phyloP scores from a whole-genome alignment of 306 rosid species.

The Fragaria vesca region DNA sequence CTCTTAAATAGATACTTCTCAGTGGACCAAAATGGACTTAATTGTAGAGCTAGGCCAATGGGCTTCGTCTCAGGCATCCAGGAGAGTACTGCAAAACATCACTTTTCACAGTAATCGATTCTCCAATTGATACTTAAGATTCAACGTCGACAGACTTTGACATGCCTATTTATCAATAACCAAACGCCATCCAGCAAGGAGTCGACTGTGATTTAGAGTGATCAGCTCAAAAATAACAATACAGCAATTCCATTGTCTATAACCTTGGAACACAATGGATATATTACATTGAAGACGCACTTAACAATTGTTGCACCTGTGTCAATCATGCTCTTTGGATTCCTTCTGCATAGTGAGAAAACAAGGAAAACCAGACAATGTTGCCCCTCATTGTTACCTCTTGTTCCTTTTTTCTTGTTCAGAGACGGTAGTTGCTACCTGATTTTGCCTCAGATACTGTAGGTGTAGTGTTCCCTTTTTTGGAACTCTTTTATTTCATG shows the following conservation, averaged over 20 bases:
- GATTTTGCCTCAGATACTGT: background rate
- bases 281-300: background rate
- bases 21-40: background rate
- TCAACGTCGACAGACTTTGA: background rate
- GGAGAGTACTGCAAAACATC: background rate
- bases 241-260: background rate
- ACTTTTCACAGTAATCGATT: background rate
- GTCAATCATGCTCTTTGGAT: background rate
- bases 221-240: background rate
- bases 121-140: background rate
- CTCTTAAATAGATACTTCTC: background rate
- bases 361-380: background rate
- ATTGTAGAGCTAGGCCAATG: background rate
- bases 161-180: background rate
- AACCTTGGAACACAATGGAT: background rate
- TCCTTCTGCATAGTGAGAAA: background rate
- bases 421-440: background rate
- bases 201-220: background rate
- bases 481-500: background rate
- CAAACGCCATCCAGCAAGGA: no score
- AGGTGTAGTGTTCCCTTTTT: background rate
- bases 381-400: background rate
- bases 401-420: background rate
- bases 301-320: background rate
- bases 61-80: background rate